Base-by-base conservation (phyloP, 768 basidiomycete species). In the Cystobasidium tubakii region DNA sequence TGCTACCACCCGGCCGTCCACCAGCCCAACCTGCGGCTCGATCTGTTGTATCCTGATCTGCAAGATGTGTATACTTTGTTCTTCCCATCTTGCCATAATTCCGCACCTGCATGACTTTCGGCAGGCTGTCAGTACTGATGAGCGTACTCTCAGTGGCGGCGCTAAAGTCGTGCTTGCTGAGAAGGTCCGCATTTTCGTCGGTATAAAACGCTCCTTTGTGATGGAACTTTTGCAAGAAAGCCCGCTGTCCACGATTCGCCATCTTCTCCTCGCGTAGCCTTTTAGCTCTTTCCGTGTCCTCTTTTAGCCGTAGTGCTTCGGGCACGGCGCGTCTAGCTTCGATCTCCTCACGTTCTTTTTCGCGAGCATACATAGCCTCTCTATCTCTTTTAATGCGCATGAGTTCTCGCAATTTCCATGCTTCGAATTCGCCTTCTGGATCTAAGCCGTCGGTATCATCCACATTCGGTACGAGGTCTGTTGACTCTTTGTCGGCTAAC, bases 161-260 rank as follows among this genome's bases (percentile, higher is more conserved):
- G 0, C 92, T 93, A 80, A 84, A 97, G 81, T 98, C 92, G 79
- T 87, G 90, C 77, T 85, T 83, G 78, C 84, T 84, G 76, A 98
- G 87, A 75, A 98, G 87, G 63, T 95, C 92, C 57, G 57, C 57
- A 29, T 60, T 60, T 71, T 88, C 87, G 81, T 97, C 95, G 86
- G 94, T 91, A 81, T 96, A 92, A 84, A 98, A 99, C 74, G 95
- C 96, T 78, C 96, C 96, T 82, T 95, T 97, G 84, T 99, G 96
- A 88, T 92, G 98, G 81, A 96, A 99, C 82, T 96, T 98, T 81
- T 98, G 93, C 75, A 98, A 81, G 82, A 98, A 98, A 79, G 88
- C 90, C 80, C 92, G 90, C 75, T 90, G 86, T 1, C 79, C 77
- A 57, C 76, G 73, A 42, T 74, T 73, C 0, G 77, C 78, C 70